Evolutionary conservation across 2,329 filamentous ascomycete genomes (phyloP).

Genomic region (Fusarium torreyae): DNA sequence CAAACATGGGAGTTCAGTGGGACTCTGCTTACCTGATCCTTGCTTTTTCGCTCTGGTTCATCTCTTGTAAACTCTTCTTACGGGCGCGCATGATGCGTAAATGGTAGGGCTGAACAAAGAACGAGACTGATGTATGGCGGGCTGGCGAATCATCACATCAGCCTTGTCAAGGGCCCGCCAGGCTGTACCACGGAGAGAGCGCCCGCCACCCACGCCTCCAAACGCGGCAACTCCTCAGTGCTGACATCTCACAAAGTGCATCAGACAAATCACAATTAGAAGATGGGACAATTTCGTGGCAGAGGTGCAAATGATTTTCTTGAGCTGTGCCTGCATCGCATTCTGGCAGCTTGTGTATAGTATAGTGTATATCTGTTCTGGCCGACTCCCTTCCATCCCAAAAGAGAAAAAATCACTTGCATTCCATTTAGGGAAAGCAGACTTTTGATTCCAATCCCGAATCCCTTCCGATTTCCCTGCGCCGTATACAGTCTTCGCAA

Average conservation of each 20-base stretch:
- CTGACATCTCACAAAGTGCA: not conserved
- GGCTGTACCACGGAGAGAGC: not conserved
- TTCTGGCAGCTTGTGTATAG: conserved; percentile 50
- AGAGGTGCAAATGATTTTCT: conserved; percentile 41
- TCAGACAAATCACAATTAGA: not conserved
- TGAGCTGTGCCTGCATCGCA: conserved; percentile 48
- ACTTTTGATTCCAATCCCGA: conserved; percentile 43
- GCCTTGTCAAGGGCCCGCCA: not conserved
- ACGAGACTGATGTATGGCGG: conserved; percentile 6
- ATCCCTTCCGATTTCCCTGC: conserved; percentile 24
- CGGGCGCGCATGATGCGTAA: not conserved
- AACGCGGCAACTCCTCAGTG: not conserved
- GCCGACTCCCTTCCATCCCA: conserved; percentile 26
- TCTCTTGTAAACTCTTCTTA: not conserved
- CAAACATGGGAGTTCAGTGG: not conserved
- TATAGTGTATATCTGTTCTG: conserved; percentile 48
- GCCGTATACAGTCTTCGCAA: conserved; percentile 45
- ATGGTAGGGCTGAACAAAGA: conserved; percentile 15
- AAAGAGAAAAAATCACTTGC: conserved; percentile 34
- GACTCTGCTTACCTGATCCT: not conserved
- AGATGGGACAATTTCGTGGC: not conserved
- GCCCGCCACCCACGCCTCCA: not conserved
- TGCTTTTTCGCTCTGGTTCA: not conserved
- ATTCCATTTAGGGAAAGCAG: conserved; percentile 38
- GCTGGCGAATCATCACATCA: conserved; percentile 5